These are phyloP conservation scores for Smithsoniella earleae DNA, from an alignment of 163 green algal species.

Conservation along the genomic window DNA sequence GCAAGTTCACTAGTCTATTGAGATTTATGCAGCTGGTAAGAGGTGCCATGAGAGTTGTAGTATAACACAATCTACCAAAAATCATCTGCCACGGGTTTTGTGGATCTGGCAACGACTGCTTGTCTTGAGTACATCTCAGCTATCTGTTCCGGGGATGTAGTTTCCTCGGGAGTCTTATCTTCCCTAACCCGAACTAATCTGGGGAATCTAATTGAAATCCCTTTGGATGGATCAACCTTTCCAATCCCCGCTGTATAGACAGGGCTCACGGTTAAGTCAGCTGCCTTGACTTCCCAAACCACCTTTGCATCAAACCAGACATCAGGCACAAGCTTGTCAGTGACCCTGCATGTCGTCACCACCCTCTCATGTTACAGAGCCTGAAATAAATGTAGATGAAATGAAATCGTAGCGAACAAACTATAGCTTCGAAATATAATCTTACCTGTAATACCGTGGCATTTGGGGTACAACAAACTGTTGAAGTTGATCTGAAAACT, in stretches of 20 bases:
- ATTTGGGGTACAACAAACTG: conserved; percentile 51
- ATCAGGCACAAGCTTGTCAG: conserved; percentile 67
- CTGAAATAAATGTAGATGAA: too few species aligned
- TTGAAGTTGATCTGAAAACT: conserved; percentile 59
- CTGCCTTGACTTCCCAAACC: conserved; percentile 96
- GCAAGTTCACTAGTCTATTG: too few species aligned
- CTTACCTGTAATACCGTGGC: conserved; percentile 58
- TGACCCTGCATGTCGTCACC: conserved; percentile 63
- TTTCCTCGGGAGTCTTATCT: conserved; percentile 86
- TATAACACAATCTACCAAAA: too few species aligned
- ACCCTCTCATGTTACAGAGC: too few species aligned
- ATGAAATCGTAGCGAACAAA: not conserved
- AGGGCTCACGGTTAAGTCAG: conserved; percentile 88
- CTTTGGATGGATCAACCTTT: conserved; percentile 72
- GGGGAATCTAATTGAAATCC: conserved; percentile 82
- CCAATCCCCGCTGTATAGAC: conserved; percentile 81
- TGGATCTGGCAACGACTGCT: conserved; percentile 42
- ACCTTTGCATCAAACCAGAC: conserved; percentile 84
- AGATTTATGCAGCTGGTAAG: too few species aligned
- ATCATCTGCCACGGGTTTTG: conserved; percentile 13
- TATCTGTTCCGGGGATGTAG: conserved; percentile 71
- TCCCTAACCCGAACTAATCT: conserved; percentile 77
- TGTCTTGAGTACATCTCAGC: conserved; percentile 76
- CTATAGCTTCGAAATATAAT: too few species aligned
- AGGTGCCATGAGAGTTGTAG: too few species aligned